phyloP scores from a whole-genome alignment of 257 asterid species.

The Solanum dulcamara region DNA sequence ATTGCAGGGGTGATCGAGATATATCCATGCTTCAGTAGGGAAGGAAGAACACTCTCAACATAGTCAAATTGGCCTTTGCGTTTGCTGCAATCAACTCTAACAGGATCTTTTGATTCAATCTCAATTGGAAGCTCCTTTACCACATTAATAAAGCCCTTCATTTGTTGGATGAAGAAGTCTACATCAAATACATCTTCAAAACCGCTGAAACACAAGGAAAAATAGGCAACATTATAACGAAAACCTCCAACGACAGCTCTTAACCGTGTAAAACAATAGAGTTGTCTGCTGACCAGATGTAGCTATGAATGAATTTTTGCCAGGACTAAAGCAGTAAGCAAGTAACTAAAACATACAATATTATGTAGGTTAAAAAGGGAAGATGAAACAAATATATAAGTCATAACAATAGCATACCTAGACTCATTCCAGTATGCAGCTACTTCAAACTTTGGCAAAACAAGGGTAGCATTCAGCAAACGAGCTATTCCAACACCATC shows the following conservation, averaged over 20 bases:
- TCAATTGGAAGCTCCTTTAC: constrained; percentile 77
- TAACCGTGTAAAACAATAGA: background rate
- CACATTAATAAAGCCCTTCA: constrained; percentile 62
- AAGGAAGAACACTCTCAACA: constrained; percentile 75
- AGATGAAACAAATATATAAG: background rate
- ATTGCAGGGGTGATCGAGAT: constrained; percentile 85
- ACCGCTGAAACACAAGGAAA: constrained; percentile 35
- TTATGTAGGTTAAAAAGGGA: background rate
- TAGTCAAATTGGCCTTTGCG: constrained; percentile 90
- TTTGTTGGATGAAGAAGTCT: constrained; percentile 72
- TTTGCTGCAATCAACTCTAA: constrained; percentile 92
- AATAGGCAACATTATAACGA: background rate
- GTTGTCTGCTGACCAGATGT: background rate
- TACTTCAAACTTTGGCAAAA: constrained; percentile 85
- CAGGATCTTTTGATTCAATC: constrained; percentile 79
- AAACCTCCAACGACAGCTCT: background rate
- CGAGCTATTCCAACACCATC: constrained; percentile 98
- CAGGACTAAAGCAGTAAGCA: background rate
- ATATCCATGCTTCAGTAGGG: constrained; percentile 67
- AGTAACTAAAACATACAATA: background rate
- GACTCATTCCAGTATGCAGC: constrained; percentile 99
- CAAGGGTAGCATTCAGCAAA: constrained; percentile 92
- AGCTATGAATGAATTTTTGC: background rate
- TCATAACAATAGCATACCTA: constrained; percentile 28
- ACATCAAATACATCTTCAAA: constrained; percentile 89